phyloP scores from a whole-genome alignment of 1,139 yeast species.

The Candida sanyaensis region DNA sequence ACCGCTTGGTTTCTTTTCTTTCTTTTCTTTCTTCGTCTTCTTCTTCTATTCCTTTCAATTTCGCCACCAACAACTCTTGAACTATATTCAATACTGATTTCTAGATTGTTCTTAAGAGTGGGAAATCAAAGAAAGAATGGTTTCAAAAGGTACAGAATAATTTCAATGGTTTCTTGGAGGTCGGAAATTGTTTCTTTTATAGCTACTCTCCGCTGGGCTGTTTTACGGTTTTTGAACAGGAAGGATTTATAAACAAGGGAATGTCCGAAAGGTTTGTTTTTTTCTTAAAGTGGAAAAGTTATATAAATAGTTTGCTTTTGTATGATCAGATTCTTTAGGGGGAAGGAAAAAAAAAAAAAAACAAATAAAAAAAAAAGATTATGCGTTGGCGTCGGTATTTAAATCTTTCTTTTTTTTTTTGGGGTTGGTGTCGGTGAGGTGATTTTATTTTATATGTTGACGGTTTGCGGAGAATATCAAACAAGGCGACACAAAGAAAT shows the following conservation, averaged over 20 bases:
- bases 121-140: not conserved
- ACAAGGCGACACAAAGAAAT: not conserved
- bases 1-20: too few species aligned
- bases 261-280: not conserved
- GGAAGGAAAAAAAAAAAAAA: not conserved
- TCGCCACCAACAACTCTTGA: too few species aligned
- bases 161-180: not conserved
- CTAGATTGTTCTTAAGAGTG: not conserved
- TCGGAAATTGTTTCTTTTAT: not conserved
- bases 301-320: not conserved
- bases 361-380: not conserved
- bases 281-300: not conserved
- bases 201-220: too few species aligned
- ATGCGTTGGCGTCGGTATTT: not conserved
- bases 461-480: constrained; percentile 1
- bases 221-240: too few species aligned
- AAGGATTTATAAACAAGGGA: too few species aligned
- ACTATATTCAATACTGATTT: too few species aligned
- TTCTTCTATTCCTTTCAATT: too few species aligned
- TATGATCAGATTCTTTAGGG: not conserved
- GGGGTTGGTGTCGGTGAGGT: not conserved
- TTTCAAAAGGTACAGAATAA: not conserved
- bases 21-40: too few species aligned
- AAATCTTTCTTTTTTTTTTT: not conserved
- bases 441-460: not conserved